These are phyloP conservation scores for Candida fluviatilis DNA, from an alignment of 805 yeast species.

Conservation along the genomic window DNA sequence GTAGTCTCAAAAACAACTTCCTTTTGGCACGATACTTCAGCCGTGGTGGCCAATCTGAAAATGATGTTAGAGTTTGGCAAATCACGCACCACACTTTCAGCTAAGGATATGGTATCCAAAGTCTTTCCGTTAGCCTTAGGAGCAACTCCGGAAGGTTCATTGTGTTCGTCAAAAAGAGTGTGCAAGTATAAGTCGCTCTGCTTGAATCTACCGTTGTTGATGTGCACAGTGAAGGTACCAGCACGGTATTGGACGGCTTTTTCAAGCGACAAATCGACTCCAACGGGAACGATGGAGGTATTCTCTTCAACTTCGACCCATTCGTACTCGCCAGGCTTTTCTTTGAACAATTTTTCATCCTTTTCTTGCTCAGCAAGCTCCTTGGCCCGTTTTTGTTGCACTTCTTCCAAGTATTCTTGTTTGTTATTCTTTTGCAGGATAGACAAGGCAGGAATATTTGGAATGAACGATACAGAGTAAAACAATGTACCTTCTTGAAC, in stretches of 20 bases:
- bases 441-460: conserved; percentile 60
- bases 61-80: conserved; percentile 55
- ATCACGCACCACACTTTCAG: conserved; percentile 66
- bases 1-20: conserved; percentile 51
- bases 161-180: conserved; percentile 60
- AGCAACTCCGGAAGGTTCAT: conserved; percentile 54
- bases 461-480: conserved; percentile 61
- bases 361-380: conserved; percentile 44
- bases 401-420: conserved; percentile 35
- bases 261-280: conserved; percentile 45
- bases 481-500: conserved; percentile 43
- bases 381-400: conserved; percentile 30
- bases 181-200: conserved; percentile 52
- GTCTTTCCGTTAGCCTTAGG: conserved; percentile 44
- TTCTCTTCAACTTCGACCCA: conserved; percentile 49
- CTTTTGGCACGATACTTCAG: conserved; percentile 41
- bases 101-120: conserved; percentile 43
- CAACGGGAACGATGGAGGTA: conserved; percentile 29
- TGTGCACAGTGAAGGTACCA: conserved; percentile 57
- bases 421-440: conserved; percentile 50
- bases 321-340: conserved; percentile 60
- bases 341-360: conserved; percentile 48
- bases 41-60: conserved; percentile 54
- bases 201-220: conserved; percentile 46
- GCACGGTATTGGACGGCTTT: conserved; percentile 53